Evolutionary conservation across 1,139 yeast genomes (phyloP).

Genomic region (Ogataea hybrid): DNA sequence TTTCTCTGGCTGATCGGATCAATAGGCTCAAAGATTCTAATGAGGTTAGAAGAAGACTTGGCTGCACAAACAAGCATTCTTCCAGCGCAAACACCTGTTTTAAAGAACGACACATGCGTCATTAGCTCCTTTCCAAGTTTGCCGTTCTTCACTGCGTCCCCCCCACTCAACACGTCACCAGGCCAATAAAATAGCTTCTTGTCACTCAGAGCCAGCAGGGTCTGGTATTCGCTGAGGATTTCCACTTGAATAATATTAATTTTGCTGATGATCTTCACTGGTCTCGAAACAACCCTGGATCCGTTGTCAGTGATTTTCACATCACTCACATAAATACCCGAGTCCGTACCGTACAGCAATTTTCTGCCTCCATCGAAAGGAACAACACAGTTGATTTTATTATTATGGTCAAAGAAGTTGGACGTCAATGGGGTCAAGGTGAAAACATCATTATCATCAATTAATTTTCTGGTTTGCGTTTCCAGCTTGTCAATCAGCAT

Average conservation of each 20-base stretch:
- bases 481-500: slow-evolving; percentile 79
- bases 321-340: slow-evolving; percentile 81
- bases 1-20: slow-evolving; percentile 55
- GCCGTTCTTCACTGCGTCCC: slow-evolving; percentile 51
- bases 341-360: slow-evolving; percentile 85
- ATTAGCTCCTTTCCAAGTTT: slow-evolving; percentile 76
- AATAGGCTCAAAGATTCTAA: slow-evolving; percentile 81
- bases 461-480: slow-evolving; percentile 71
- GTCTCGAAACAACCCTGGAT: slow-evolving; percentile 57
- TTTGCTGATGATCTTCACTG: slow-evolving; percentile 75
- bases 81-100: slow-evolving; percentile 91
- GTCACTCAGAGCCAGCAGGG: slow-evolving; percentile 78
- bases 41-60: slow-evolving; percentile 69
- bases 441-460: slow-evolving; percentile 75
- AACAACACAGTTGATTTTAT: slow-evolving; percentile 86
- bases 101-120: slow-evolving; percentile 84
- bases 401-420: slow-evolving; percentile 65
- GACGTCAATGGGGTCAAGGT: slow-evolving; percentile 74
- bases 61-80: slow-evolving; percentile 88
- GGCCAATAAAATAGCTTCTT: slow-evolving; percentile 84
- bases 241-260: slow-evolving; percentile 85
- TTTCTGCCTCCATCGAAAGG: slow-evolving; percentile 96
- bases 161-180: slow-evolving; percentile 56
- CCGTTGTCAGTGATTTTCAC: slow-evolving; percentile 39
- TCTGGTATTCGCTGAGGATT: slow-evolving; percentile 87